Conservation (phyloP, 345 rosid species). For the Citrus sp. region DNA sequence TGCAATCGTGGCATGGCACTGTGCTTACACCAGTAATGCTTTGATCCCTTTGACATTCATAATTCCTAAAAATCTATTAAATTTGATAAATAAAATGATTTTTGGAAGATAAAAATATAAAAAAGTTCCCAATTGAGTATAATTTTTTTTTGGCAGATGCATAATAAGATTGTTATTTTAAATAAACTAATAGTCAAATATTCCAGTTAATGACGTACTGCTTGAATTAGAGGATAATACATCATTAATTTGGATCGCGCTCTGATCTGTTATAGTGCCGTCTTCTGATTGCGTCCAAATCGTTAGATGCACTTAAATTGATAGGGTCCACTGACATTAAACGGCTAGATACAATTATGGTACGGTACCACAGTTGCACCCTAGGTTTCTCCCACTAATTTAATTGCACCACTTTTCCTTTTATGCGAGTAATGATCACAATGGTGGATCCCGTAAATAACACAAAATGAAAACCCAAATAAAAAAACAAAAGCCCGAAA, state of each 20-base stretch:
- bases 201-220: not conserved
- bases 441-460: slow-evolving; percentile 10
- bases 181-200: not conserved
- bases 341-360: accelerated
- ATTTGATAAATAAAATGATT: not conserved
- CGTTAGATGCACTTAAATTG: accelerated
- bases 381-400: not conserved
- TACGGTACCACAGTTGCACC: no score
- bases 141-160: no score
- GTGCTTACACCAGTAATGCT: no score
- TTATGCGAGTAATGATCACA: not conserved
- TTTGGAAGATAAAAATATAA: no score
- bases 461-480: not conserved
- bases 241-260: not conserved
- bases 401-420: not conserved
- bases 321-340: accelerated
- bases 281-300: no score
- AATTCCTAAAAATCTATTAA: not conserved
- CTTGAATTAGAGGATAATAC: not conserved
- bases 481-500: not conserved
- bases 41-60: not conserved
- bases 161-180: no score
- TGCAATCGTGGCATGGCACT: no score
- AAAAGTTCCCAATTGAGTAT: no score
- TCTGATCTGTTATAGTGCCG: no score